Conservation (phyloP, 139 green algal genomes). For the Chlorella sp. region DNA sequence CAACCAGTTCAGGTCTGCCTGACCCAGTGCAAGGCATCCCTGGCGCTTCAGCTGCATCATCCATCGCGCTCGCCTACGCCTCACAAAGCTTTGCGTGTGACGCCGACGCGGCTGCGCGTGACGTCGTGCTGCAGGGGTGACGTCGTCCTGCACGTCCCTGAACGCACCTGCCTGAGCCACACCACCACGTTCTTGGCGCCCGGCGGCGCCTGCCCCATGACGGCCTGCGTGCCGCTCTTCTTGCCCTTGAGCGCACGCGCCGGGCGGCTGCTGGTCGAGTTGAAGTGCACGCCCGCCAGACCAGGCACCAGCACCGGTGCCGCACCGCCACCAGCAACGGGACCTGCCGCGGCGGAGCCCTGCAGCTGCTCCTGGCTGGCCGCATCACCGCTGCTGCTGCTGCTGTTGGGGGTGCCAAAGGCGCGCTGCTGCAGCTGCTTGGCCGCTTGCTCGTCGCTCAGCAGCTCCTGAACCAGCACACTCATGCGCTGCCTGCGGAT, state of each 20-base stretch:
- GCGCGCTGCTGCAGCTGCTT: slow-evolving; percentile 18
- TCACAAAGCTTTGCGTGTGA: no score
- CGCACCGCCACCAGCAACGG: no score
- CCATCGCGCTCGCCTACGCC: no score
- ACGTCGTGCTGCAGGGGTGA: no score
- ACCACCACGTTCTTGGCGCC: slow-evolving; percentile 22
- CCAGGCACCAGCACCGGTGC: background rate
- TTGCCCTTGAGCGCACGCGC: slow-evolving; percentile 17
- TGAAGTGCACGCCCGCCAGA: background rate
- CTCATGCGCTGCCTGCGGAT: slow-evolving; percentile 11
- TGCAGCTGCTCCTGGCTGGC: background rate
- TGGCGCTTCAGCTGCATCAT: no score
- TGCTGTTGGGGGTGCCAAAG: slow-evolving; percentile 15
- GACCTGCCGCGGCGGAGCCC: no score
- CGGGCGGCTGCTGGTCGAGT: slow-evolving; percentile 9
- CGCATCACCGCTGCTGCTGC: background rate
- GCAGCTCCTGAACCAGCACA: slow-evolving; percentile 10
- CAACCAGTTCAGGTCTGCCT: no score
- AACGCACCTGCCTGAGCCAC: slow-evolving; percentile 29
- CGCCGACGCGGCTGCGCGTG: no score
- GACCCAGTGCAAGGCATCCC: no score
- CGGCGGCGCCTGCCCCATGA: slow-evolving; percentile 6
- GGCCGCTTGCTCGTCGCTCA: background rate
- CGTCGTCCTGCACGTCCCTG: no score
- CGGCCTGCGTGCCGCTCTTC: background rate